Percentiles rank a stretch among this genome's conserved stretches.
These are phyloP conservation scores for Xylariaceae sp. DNA, from an alignment of 2,329 filamentous ascomycete species.

Conservation along the genomic window DNA sequence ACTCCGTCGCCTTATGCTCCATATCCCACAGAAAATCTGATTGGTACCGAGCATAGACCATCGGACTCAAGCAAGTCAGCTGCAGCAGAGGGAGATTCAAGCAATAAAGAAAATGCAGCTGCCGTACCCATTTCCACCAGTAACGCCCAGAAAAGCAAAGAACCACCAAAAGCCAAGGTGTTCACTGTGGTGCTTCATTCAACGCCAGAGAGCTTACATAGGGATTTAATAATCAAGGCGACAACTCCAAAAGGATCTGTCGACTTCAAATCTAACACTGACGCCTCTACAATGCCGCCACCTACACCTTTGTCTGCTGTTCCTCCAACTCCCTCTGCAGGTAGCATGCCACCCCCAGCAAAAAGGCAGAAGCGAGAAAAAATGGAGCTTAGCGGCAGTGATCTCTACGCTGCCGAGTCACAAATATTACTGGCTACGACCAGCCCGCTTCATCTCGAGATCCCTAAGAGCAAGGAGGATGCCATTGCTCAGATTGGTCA, in stretches of 20 bases:
- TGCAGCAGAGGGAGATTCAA: slow-evolving; percentile 49
- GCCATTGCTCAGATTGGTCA: slow-evolving; percentile 74
- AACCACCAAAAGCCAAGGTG: slow-evolving; percentile 66
- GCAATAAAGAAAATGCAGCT: slow-evolving; percentile 66
- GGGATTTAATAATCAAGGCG: slow-evolving; percentile 78
- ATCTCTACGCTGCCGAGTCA: slow-evolving; percentile 77
- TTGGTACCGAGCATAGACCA: slow-evolving; percentile 34
- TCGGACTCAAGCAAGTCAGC: slow-evolving; percentile 46
- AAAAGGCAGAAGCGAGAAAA: slow-evolving; percentile 74
- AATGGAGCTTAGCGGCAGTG: slow-evolving; percentile 77
- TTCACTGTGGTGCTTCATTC: slow-evolving; percentile 85
- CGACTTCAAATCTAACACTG: slow-evolving; percentile 44
- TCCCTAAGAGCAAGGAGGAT: slow-evolving; percentile 72
- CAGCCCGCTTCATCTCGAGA: slow-evolving; percentile 77
- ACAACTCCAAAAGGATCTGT: slow-evolving; percentile 65
- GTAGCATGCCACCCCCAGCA: slow-evolving; percentile 64
- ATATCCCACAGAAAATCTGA: slow-evolving; percentile 65
- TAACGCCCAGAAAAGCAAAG: slow-evolving; percentile 54
- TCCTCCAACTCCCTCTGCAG: slow-evolving; percentile 67
- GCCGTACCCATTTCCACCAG: slow-evolving; percentile 56
- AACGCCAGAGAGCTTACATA: slow-evolving; percentile 75
- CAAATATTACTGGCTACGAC: slow-evolving; percentile 76
- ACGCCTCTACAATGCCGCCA: slow-evolving; percentile 61
- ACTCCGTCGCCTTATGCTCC: slow-evolving; percentile 87
- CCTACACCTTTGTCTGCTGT: slow-evolving; percentile 69